Conservation (phyloP, 768 basidiomycete genomes). For the Calocybe gangraenosa region DNA sequence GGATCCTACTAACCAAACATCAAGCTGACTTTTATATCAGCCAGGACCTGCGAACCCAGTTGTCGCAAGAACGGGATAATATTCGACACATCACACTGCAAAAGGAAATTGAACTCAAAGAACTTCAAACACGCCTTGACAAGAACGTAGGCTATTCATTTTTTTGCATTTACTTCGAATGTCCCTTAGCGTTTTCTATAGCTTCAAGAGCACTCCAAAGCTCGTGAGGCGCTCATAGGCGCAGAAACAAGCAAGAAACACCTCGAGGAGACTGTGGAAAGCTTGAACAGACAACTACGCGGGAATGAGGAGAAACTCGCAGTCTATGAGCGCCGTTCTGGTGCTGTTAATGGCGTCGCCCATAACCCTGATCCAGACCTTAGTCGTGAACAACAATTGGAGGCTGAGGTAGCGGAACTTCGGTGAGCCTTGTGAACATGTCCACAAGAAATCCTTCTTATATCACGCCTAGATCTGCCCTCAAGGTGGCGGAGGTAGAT, state of each 20-base stretch:
- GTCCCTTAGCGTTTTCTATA: conserved; percentile 25
- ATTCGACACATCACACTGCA: conserved; percentile 72
- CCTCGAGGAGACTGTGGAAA: conserved; percentile 66
- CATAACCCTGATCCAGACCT: conserved; percentile 40
- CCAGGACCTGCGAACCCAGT: conserved; percentile 67
- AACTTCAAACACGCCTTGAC: conserved; percentile 69
- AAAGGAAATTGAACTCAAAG: conserved; percentile 76
- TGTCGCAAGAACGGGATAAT: conserved; percentile 71
- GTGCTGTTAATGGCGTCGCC: conserved; percentile 26
- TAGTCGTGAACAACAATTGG: conserved; percentile 73
- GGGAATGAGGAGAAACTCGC: conserved; percentile 82
- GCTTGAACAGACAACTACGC: conserved; percentile 58
- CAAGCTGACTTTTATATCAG: conserved; percentile 31
- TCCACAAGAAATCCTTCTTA: neutral
- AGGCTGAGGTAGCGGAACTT: conserved; percentile 81
- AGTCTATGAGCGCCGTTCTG: conserved; percentile 73
- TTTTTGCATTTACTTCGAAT: neutral
- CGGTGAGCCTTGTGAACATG: conserved; percentile 41
- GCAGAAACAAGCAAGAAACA: conserved; percentile 80
- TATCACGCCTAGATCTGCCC: conserved; percentile 52
- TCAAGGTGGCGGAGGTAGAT: conserved; percentile 78
- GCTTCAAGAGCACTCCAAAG: conserved; percentile 61
- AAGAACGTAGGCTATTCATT: conserved; percentile 45
- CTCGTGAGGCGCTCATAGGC: conserved; percentile 64
- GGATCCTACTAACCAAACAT: neutral